Evolutionary conservation across 2,329 filamentous ascomycete genomes (phyloP).

Genomic region (Curvularia eragrostidis): DNA sequence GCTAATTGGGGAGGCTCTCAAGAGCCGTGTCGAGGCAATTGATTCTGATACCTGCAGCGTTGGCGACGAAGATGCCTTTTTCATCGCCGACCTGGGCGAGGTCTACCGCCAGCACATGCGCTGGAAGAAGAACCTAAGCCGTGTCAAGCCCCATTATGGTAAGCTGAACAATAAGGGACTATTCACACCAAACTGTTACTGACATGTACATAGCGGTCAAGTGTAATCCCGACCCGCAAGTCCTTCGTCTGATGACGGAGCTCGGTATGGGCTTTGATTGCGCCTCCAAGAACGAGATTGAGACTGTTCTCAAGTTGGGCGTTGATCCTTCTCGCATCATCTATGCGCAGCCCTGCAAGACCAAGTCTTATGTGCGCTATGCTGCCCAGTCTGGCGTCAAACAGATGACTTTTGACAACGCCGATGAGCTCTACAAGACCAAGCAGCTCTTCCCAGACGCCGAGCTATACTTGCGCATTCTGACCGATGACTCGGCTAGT

Average conservation of each 20-base stretch:
- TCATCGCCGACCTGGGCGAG: slow-evolving; percentile 96
- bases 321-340: slow-evolving; percentile 91
- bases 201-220: slow-evolving; percentile 76
- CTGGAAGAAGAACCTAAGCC: slow-evolving; percentile 93
- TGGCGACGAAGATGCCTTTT: slow-evolving; percentile 97
- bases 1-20: slow-evolving; percentile 85
- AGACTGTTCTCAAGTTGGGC: slow-evolving; percentile 83
- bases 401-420: slow-evolving; percentile 99
- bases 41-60: slow-evolving; percentile 87
- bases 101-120: slow-evolving; percentile 98
- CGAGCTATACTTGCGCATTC: slow-evolving; percentile 91
- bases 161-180: slow-evolving; percentile 44
- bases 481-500: slow-evolving; percentile 94
- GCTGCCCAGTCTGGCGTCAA: slow-evolving; percentile 84
- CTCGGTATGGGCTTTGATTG: slow-evolving; percentile 97
- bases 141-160: slow-evolving; percentile 97
- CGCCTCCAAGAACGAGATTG: slow-evolving; percentile 96
- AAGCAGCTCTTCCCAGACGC: slow-evolving; percentile 88
- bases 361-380: slow-evolving; percentile 94
- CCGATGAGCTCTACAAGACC: slow-evolving; percentile 97
- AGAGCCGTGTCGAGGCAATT: slow-evolving; percentile 81
- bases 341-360: slow-evolving; percentile 99
- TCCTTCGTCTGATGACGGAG: slow-evolving; percentile 84
- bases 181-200: slow-evolving; percentile 20
- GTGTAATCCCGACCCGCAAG: slow-evolving; percentile 93